Base-by-base conservation (phyloP, 305 asterid genomes). In the Plantago coronopus region DNA sequence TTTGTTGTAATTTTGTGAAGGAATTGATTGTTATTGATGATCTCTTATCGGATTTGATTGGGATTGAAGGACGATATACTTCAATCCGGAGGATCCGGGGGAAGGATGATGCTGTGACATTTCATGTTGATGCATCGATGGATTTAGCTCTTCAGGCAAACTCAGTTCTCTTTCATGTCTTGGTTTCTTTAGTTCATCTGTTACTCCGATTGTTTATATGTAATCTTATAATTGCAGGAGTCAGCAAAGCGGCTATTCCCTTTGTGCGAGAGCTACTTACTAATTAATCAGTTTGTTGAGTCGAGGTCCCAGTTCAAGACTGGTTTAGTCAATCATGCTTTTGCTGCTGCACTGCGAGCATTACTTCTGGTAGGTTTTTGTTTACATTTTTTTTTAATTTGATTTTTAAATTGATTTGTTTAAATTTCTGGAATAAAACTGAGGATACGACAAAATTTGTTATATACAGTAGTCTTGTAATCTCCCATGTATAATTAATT, bases 271-370 rank as follows among this genome's bases (percentile, higher is more conserved):
- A 87, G 91, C 80, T 93, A 82, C 78, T 61, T 93, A 64, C 63
- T 79, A 51, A 76, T 87, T 50, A 79, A 77, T 70, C 95, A 89
- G 74, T 93, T 89, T 79, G 97, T 89, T 48, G 99, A 93, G 79
- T 78, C 90, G 62, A 79, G 94, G 76, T 89, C 99, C 61, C 96
- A 82, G 73, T 87, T 85, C 90, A 87, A 87, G 81, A 79, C 78
- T 42, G 97, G 99, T 58, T 79, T 93, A 62, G 97, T 93, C 42
- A 93, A 93, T 75, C 99, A 93, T 71, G 99, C 99, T 44, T 89
- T 93, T 70, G 95, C 99, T 25, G 94, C 99, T 70, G 96, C 96
- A 61, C 84, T 93, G 25, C 78, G 97, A 77, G 79, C 95, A 45
- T 83, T 93, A 60, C 89, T 93, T 57, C 87, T 93, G 49, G 99